phyloP scores from a whole-genome alignment of 306 rosid genomes.

The Geum urbanum region DNA sequence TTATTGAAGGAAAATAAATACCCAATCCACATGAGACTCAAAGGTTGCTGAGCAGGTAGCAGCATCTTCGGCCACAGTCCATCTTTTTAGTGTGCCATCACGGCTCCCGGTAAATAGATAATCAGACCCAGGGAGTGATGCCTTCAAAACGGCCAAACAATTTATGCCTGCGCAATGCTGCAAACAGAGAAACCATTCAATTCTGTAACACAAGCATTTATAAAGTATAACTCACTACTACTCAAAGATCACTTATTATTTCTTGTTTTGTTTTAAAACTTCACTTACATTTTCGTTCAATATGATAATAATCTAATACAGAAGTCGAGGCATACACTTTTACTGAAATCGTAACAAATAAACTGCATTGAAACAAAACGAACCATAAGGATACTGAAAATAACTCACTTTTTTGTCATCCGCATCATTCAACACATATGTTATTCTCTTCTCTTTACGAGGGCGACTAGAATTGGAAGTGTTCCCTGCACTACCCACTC shows the following conservation, averaged over 20 bases:
- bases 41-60: conserved; percentile 86
- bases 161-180: conserved; percentile 98
- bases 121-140: conserved; percentile 57
- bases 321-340: background rate
- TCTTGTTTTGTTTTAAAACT: background rate
- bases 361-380: conserved; percentile 14
- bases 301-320: background rate
- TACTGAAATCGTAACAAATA: background rate
- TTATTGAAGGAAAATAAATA: conserved; percentile 30
- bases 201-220: conserved; percentile 10
- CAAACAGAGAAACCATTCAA: conserved; percentile 34
- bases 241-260: background rate
- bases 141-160: conserved; percentile 63
- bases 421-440: conserved; percentile 77
- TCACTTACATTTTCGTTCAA: background rate
- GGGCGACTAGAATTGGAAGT: conserved; percentile 79
- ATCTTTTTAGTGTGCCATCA: conserved; percentile 93
- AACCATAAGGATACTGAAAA: conserved; percentile 8
- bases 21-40: conserved; percentile 99
- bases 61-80: conserved; percentile 64
- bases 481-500: conserved; percentile 94
- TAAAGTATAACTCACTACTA: background rate
- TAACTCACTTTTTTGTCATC: conserved; percentile 73
- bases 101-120: conserved; percentile 94
- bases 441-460: conserved; percentile 91